Base-by-base conservation (phyloP, 225 moss, liverwort and hornwort species). In the Antitrichia curtipendula region DNA sequence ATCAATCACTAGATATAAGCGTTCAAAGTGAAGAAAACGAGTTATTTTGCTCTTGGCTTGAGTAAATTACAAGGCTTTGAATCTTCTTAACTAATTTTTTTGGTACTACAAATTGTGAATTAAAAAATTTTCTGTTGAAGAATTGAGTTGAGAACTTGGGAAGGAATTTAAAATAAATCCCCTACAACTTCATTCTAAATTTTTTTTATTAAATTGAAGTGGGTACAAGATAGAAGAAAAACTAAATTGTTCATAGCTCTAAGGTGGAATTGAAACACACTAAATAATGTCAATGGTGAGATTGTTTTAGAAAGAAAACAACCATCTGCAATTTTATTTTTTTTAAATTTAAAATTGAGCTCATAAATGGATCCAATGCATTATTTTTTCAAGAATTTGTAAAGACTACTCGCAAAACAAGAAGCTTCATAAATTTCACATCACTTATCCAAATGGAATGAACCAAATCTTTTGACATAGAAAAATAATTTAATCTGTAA, bases 381-480 rank as follows among this genome's bases (percentile, higher is more conserved):
- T 32, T 32, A 18, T 50, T 50, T 50, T 74, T 2, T 50, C 2
- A 21, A 21, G 1, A 32, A 75, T 13, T 50, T 75, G 2, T 7
- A 13, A 34, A 32, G 4, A 21, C 0, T 50, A 0, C 3, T 0
- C 0, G 0, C 1, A 19, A 75, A 8, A 4, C 2, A 32, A 22
- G 12, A 50, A 50, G 4, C 34, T 50, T 50, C 1, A 34, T 20
- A 75, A 34, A 50, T 34, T 75, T 34, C 2, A 13, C 34, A 12
- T 34, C 5, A 50, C 11, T 19, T 21, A 50, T 34, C 2, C 18
- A 47, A 45, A 28, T 28, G 43, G 6, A 43, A 43, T 41, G 27
- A 70, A 70, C 27, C 2, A 10, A 72, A 28, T 45, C 16, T 9
- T 45, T 72, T 1, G 1, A 72, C 0, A 15, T 16, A 43, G 16